phyloP scores from a whole-genome alignment of 306 rosid genomes.

The Geum urbanum region DNA sequence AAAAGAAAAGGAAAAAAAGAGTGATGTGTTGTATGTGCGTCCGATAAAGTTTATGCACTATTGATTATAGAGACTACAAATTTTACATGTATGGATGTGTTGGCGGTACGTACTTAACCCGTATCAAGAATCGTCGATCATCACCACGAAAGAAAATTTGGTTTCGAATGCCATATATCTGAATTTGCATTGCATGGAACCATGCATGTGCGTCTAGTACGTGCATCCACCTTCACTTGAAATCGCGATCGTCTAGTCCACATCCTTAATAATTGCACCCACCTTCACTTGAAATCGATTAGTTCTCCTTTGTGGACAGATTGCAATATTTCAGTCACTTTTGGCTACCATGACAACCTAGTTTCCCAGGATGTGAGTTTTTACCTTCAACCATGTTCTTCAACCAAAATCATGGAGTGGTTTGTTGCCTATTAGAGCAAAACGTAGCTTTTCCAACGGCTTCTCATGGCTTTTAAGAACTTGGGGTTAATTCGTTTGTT shows the following conservation, averaged over 20 bases:
- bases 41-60: too few species aligned
- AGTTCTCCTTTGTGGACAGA: conserved; percentile 32
- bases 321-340: conserved; percentile 31
- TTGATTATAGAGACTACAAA: too few species aligned
- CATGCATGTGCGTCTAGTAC: conserved; percentile 72
- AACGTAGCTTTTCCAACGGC: conserved; percentile 31
- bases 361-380: conserved; percentile 40
- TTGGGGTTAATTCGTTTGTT: not conserved
- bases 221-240: conserved; percentile 43
- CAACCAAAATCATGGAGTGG: conserved; percentile 25
- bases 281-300: conserved; percentile 28
- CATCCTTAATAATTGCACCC: conserved; percentile 48
- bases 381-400: conserved; percentile 33
- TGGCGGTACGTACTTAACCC: too few species aligned
- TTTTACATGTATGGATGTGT: not conserved
- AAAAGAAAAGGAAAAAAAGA: too few species aligned
- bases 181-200: conserved; percentile 35
- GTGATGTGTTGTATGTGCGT: too few species aligned
- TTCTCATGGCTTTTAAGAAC: conserved; percentile 27
- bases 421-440: conserved; percentile 32
- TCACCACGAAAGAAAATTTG: not conserved
- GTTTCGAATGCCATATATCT: conserved; percentile 21
- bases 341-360: conserved; percentile 12
- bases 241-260: too few species aligned
- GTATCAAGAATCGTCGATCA: conserved; percentile 3